These are phyloP conservation scores for Nakazawaea wyomingensis DNA, from an alignment of 805 yeast species.

Conservation along the genomic window DNA sequence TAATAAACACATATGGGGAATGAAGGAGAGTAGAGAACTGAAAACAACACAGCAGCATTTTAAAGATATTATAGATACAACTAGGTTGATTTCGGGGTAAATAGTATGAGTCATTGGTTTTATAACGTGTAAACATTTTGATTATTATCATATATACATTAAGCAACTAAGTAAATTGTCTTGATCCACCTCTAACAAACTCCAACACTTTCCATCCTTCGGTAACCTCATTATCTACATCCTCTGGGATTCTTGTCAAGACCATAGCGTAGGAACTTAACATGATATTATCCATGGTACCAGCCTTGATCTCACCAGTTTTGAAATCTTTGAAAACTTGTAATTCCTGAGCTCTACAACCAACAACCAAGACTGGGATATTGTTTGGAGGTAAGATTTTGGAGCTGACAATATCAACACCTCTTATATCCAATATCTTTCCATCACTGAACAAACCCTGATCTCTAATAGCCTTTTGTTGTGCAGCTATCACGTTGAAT, in stretches of 20 bases:
- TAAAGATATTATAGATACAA: too few species aligned
- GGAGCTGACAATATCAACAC: constrained; percentile 86
- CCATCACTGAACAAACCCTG: constrained; percentile 92
- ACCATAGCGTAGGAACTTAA: constrained; percentile 96
- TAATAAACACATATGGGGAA: too few species aligned
- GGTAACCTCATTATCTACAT: constrained; percentile 82
- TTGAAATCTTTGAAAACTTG: constrained; percentile 83
- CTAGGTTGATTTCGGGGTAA: too few species aligned
- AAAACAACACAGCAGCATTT: too few species aligned
- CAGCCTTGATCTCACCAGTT: constrained; percentile 94
- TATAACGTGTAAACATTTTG: too few species aligned
- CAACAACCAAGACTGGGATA: constrained; percentile 85
- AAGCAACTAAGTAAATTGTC: constrained; percentile 52
- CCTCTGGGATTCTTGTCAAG: constrained; percentile 87
- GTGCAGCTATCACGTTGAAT: constrained; percentile 87
- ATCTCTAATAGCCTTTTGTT: constrained; percentile 85
- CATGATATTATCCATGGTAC: constrained; percentile 88
- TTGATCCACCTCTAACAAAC: constrained; percentile 89
- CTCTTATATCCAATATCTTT: constrained; percentile 86
- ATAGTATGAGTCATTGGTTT: too few species aligned
- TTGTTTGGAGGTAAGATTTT: constrained; percentile 87
- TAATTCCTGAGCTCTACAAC: constrained; percentile 96
- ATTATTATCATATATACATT: constrained; percentile 4
- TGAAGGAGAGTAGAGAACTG: too few species aligned
- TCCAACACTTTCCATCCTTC: constrained; percentile 97